Evolutionary conservation across 2,329 filamentous ascomycete species (phyloP).

Genomic region (Fusarium sp.): DNA sequence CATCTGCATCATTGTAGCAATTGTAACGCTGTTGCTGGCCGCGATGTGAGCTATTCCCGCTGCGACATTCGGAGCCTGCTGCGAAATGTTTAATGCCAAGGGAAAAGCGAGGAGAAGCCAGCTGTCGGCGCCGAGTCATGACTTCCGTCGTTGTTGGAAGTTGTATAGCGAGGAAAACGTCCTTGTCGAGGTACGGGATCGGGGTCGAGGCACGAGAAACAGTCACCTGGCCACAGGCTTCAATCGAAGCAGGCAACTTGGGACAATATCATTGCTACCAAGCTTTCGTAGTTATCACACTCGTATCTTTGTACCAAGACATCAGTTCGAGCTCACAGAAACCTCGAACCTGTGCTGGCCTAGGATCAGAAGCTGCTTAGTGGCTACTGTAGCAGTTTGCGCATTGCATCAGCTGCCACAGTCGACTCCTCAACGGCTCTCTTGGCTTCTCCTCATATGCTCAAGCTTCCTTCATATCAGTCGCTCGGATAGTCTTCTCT

Average conservation of each 20-base stretch:
- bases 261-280: background rate
- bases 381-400: background rate
- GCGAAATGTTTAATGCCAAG: rapidly evolving
- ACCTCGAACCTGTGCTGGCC: background rate
- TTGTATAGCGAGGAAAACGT: background rate
- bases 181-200: background rate
- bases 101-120: rapidly evolving
- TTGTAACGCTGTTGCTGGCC: background rate
- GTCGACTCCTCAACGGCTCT: rapidly evolving
- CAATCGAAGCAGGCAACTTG: rapidly evolving
- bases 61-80: background rate
- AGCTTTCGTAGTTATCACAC: background rate
- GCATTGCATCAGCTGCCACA: background rate
- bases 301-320: background rate
- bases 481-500: background rate
- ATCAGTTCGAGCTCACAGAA: background rate
- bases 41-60: rapidly evolving
- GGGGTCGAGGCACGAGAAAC: background rate
- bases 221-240: rapidly evolving
- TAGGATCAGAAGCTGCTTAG: background rate
- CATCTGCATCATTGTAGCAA: background rate
- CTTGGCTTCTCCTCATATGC: rapidly evolving
- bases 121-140: rapidly evolving
- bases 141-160: rapidly evolving
- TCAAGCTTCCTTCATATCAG: background rate